A percentile compares a stretch with the other conserved stretches of the same genome.
phyloP scores from a whole-genome alignment of 2,329 filamentous ascomycete species.

The Chaetothyriales sp. region DNA sequence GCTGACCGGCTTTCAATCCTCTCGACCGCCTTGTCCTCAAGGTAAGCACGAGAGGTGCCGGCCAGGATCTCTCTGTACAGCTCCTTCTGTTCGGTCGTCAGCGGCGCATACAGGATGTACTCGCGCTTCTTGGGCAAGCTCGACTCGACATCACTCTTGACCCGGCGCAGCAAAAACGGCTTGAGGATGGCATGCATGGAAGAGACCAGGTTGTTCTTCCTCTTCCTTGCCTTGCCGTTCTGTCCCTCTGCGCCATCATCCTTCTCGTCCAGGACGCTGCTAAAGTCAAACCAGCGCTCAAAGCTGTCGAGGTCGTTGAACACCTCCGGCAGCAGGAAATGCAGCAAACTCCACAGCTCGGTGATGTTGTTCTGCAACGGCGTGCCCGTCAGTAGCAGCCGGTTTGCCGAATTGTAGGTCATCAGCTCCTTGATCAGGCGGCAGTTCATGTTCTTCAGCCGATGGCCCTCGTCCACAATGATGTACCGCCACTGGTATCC shows the following conservation, averaged over 20 bases:
- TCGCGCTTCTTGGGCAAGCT: conserved; percentile 91
- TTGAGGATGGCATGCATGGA: conserved; percentile 90
- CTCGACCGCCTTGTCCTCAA: conserved; percentile 37
- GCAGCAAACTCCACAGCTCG: conserved; percentile 85
- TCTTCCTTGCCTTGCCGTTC: conserved; percentile 56
- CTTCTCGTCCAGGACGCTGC: conserved; percentile 69
- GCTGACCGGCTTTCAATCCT: conserved; percentile 29
- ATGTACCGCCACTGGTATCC: conserved; percentile 94
- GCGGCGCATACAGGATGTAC: conserved; percentile 84
- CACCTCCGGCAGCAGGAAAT: conserved; percentile 82
- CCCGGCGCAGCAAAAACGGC: conserved; percentile 68
- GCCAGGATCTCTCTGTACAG: conserved; percentile 78
- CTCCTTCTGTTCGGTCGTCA: conserved; percentile 81
- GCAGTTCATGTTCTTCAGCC: conserved; percentile 93
- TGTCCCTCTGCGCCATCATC: conserved; percentile 57
- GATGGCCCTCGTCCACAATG: conserved; percentile 95
- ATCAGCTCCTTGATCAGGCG: conserved; percentile 78
- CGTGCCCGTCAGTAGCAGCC: conserved; percentile 85
- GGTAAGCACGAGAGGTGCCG: conserved; percentile 44
- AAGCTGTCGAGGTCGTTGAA: conserved; percentile 91
- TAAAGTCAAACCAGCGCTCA: conserved; percentile 94
- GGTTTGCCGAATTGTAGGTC: conserved; percentile 76
- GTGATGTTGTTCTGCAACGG: conserved; percentile 90
- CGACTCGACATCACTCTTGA: conserved; percentile 86
- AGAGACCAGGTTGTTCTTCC: conserved; percentile 61